Evolutionary conservation across 2,329 filamentous ascomycete species (phyloP), one percentile per base, ranked within the genome.

Genomic region (Davidsoniella virescens): DNA sequence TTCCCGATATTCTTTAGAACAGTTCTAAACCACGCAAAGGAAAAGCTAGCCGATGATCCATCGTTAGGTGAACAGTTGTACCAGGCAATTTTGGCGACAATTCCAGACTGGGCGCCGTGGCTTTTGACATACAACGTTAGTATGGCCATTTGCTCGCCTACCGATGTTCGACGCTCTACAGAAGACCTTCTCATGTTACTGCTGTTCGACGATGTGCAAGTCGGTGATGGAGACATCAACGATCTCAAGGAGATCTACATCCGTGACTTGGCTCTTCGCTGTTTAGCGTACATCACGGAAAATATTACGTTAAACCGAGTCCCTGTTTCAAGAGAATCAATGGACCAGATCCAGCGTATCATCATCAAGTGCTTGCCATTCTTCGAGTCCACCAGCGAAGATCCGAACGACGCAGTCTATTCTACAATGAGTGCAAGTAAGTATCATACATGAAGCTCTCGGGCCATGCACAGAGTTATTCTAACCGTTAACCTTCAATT

Each of bases 41-140:
- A 16, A 8, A 14, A 23, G 7, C 18, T 49, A 16, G 5, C 29
- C 7, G n/a, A 25, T 17, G 17, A 39, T 9, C 40, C 17, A 7
- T 14, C 12, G 10, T 12, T 17, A 8, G 26, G 18, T 26, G 10
- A 17, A 16, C 14, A 17, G 4, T 44, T 49, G 16, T 33, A 29
- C 8, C 26, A 36, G 20, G 40, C 40, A 17, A 18, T 49, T 5
- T 26, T 49, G 4, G 18, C 55, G 7, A 55, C 57, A 3, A 57
- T 66, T 3, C 65, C 69, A 0, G 55, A 60, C n/a, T 78, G 75
- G 75, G 69, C 63, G 4, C 74, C 75, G 1, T 63, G 64, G 20
- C 59, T 78, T 20, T 60, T 78, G 29, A 67, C 65, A 6, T 71
- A 69, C 55, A 64, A 64, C 20, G 18, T 37, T 16, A 49, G 25